These are phyloP conservation scores for Naegleria lovaniensis DNA, from an alignment of 208 protist species.

Conservation along the genomic window DNA sequence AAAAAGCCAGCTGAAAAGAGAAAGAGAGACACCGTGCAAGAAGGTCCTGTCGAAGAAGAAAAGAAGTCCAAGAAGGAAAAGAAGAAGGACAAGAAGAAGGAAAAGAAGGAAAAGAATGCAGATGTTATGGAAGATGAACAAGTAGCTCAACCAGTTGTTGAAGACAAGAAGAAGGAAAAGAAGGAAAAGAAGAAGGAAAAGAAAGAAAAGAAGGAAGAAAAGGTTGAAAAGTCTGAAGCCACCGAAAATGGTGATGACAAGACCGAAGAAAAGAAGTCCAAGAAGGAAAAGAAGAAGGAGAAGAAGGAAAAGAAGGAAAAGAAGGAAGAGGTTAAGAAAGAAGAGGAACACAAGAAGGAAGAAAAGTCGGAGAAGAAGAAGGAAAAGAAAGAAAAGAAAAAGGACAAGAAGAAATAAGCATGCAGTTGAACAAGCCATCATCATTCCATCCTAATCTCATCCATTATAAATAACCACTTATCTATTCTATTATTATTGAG, in stretches of 20 bases:
- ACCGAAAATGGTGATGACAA: slow-evolving; percentile 4
- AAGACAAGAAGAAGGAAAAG: slow-evolving; percentile 40
- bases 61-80: slow-evolving; percentile 40
- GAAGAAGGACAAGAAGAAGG: slow-evolving; percentile 4
- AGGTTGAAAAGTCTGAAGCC: background rate
- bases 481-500: too few species aligned
- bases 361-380: slow-evolving; percentile 29
- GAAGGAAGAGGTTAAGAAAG: slow-evolving; percentile 19
- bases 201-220: background rate
- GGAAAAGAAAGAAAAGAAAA: slow-evolving; percentile 34
- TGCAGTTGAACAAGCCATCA: too few species aligned
- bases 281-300: slow-evolving; percentile 20
- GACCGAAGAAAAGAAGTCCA: background rate
- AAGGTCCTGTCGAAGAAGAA: slow-evolving; percentile 13
- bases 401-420: slow-evolving; percentile 15
- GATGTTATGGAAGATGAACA: slow-evolving; percentile 26
- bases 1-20: slow-evolving; percentile 33
- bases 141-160: background rate
- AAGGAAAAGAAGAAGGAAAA: slow-evolving; percentile 39
- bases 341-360: slow-evolving; percentile 17
- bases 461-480: background rate
- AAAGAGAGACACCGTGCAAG: background rate
- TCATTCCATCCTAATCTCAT: background rate
- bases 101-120: background rate
- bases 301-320: slow-evolving; percentile 21